Base-by-base conservation (phyloP, 306 rosid genomes). In the Gynostemma pentaphyllum region DNA sequence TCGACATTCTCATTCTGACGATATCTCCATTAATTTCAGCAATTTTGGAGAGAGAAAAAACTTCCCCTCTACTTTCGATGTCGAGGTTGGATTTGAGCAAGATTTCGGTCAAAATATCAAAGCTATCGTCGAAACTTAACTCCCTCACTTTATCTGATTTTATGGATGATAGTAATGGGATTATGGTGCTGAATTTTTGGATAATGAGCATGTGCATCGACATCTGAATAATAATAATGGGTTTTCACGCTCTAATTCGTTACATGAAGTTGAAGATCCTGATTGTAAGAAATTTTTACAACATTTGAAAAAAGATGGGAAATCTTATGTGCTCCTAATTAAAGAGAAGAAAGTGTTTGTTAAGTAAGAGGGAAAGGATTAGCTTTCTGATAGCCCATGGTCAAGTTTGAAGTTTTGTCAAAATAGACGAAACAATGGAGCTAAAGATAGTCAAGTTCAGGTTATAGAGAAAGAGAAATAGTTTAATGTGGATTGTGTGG, bases 221-320 rank as follows among this genome's bases (percentile, higher is more conserved):
- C 29, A 40, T 7, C 11, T 9, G 22, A 46, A 16, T 40, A 12
- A 29, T 1, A 9, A 62, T 29, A 18, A 62, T 34, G 46, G 26
- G 45, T 21, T 24, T 69, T 39, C 21, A 15, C 39, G 2, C 28
- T 39, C 12, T 68, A 23, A 68, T 3, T 44, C 27, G 67, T 69
- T 22, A 22, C 34, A 50, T 67, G 71, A 68, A 39, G 62, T 48
- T 40, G 9, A 1, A 19, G 84, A 72, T 77, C 66, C 72, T 68
- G 56, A 67, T 14, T 80, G 56, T 55, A 70, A 14, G 67, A 45
- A 39, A 15, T 75, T 75, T 40, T 54, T 81, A 53, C 70, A 74
- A 62, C 69, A 66, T 53, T 66, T 70, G 69, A 75, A 45, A 68
- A 66, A 21, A 50, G 68, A 68, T 63, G 77, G 79, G 3, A 62